These are phyloP conservation scores for Saccharum officinarum DNA, from an alignment of 176 grass and related monocot genomes.

Conservation along the genomic window DNA sequence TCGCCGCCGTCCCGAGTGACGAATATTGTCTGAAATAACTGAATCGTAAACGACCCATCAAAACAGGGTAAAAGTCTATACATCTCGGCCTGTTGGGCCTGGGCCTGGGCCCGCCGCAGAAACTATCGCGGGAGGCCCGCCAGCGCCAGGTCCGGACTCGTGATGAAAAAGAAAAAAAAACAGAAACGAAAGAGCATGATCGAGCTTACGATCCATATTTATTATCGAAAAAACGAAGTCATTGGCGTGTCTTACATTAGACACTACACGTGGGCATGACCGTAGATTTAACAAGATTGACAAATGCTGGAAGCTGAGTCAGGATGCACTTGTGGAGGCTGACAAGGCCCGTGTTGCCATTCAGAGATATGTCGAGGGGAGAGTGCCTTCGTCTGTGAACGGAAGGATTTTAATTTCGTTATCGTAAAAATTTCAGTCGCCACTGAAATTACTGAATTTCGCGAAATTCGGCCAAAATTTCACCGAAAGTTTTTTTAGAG, in stretches of 20 bases:
- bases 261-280: conserved; percentile 10
- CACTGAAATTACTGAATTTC: too few relatives aligned
- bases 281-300: not conserved
- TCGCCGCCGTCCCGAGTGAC: not conserved
- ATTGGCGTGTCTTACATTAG: conserved; percentile 9
- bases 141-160: too few relatives aligned
- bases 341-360: not conserved
- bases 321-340: not conserved
- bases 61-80: not conserved
- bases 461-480: too few relatives aligned
- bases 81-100: not conserved
- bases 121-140: not conserved
- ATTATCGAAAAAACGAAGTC: not conserved
- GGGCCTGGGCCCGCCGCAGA: too few relatives aligned
- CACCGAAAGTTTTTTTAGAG: too few relatives aligned
- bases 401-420: too few relatives aligned
- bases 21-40: not conserved
- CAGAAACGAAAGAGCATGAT: not conserved
- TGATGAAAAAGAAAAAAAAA: too few relatives aligned
- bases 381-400: conserved; percentile 23
- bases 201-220: not conserved
- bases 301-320: not conserved
- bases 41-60: not conserved
- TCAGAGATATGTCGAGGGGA: not conserved
- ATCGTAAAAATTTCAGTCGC: too few relatives aligned